phyloP scores from a whole-genome alignment of 805 yeast genomes.

The Nakazawaea populi region DNA sequence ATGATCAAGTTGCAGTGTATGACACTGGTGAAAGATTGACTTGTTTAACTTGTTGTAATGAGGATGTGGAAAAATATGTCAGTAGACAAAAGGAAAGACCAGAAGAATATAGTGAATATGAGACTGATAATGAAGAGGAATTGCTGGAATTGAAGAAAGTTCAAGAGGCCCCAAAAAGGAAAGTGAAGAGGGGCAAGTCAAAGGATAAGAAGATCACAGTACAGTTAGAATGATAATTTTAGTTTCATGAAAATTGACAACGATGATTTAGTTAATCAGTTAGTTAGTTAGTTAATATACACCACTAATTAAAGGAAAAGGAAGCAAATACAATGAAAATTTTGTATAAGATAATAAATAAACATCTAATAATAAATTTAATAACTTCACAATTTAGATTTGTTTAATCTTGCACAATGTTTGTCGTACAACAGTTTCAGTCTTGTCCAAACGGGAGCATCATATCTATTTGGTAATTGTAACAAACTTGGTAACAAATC shows the following conservation, averaged over 20 bases:
- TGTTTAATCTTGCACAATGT: slow-evolving; percentile 70
- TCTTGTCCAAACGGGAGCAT: slow-evolving; percentile 87
- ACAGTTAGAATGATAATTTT: slow-evolving; percentile 39
- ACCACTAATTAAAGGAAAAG: too few species aligned
- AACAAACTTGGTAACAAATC: slow-evolving; percentile 88
- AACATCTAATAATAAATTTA: not conserved
- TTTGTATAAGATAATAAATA: too few species aligned
- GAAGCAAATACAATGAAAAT: too few species aligned
- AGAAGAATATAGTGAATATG: slow-evolving; percentile 52
- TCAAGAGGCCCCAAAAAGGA: slow-evolving; percentile 34
- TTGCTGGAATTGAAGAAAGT: slow-evolving; percentile 31
- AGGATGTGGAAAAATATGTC: slow-evolving; percentile 64
- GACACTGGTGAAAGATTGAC: slow-evolving; percentile 88
- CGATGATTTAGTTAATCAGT: too few species aligned
- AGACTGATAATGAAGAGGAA: slow-evolving; percentile 62
- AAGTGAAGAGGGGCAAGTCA: slow-evolving; percentile 24
- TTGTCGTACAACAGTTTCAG: slow-evolving; percentile 81
- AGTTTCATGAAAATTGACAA: too few species aligned
- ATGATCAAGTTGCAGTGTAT: slow-evolving; percentile 85
- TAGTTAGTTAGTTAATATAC: too few species aligned
- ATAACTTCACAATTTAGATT: slow-evolving; percentile 29
- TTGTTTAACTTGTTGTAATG: slow-evolving; percentile 75
- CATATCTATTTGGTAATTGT: slow-evolving; percentile 73
- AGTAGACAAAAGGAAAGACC: slow-evolving; percentile 52
- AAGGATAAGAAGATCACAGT: slow-evolving; percentile 36